Evolutionary conservation across 2,329 filamentous ascomycete genomes (phyloP).

Genomic region (Fusarium sp.): DNA sequence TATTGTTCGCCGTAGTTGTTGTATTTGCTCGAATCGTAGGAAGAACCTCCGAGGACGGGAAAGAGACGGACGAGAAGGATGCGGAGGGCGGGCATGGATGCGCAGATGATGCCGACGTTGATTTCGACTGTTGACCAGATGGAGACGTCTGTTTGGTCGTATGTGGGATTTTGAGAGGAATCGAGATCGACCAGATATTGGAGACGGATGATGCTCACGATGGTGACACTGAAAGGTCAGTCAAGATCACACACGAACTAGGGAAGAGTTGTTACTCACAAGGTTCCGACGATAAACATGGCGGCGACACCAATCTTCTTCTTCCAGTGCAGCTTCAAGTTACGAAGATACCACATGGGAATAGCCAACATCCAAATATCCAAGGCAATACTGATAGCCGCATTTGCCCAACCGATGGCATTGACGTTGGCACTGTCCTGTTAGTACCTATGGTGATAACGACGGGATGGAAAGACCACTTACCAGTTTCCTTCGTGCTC

Average conservation of each 20-base stretch:
- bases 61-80: conserved; percentile 45
- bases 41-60: conserved; percentile 47
- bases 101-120: conserved; percentile 53
- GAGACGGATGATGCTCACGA: conserved; percentile 48
- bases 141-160: conserved; percentile 46
- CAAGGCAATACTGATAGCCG: conserved; percentile 55
- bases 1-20: conserved; percentile 38
- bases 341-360: conserved; percentile 53
- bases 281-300: conserved; percentile 59
- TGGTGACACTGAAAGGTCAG: conserved; percentile 44
- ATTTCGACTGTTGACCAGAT: conserved; percentile 54
- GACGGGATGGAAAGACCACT: background rate
- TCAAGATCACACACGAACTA: too few species aligned
- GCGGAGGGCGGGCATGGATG: conserved; percentile 49
- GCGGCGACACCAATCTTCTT: conserved; percentile 57
- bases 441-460: background rate
- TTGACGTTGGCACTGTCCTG: conserved; percentile 50
- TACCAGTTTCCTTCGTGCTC: conserved; percentile 54
- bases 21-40: conserved; percentile 42
- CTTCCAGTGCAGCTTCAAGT: conserved; percentile 52
- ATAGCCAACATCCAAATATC: conserved; percentile 59
- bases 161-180: conserved; percentile 47
- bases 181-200: conserved; percentile 45
- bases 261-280: conserved; percentile 43
- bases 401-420: conserved; percentile 56